Percentiles rank a stretch among this genome's conserved stretches.
These are phyloP conservation scores for Crucihimalaya himalaica DNA, from an alignment of 345 rosid genomes.

Conservation along the genomic window DNA sequence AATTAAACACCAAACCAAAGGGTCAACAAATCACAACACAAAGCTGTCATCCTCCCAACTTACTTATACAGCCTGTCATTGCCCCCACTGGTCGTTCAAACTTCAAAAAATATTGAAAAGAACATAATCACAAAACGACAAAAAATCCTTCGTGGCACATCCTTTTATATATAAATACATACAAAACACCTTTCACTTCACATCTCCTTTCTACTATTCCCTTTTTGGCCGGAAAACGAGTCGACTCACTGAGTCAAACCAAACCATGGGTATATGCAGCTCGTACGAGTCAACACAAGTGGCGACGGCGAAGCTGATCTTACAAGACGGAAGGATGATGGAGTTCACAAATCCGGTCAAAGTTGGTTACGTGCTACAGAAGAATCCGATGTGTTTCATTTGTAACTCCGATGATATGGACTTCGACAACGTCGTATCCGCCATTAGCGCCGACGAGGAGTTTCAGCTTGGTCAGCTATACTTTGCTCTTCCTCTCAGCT, in stretches of 20 bases:
- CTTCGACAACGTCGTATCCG: constrained; percentile 68
- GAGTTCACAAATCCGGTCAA: constrained; percentile 78
- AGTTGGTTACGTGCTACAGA: constrained; percentile 67
- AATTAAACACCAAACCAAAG: constrained; percentile 3
- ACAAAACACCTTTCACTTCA: neutral
- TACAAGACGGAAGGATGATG: constrained; percentile 74
- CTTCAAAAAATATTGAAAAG: constrained; percentile 17
- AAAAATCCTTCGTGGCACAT: constrained; percentile 43
- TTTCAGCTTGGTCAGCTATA: constrained; percentile 84
- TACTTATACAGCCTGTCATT: constrained; percentile 54
- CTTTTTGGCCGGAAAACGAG: constrained; percentile 1
- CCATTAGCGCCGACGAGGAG: constrained; percentile 64
- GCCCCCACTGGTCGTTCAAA: constrained; percentile 59
- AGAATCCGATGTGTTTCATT: constrained; percentile 63
- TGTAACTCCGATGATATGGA: constrained; percentile 97
- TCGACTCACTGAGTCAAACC: constrained; percentile 13
- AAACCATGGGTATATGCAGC: constrained; percentile 80
- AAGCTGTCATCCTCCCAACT: constrained; percentile 38
- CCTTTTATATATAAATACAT: constrained; percentile 27
- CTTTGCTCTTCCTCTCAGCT: constrained; percentile 70
- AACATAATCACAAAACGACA: constrained; percentile 33
- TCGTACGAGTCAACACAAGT: constrained; percentile 70
- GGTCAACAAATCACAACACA: neutral
- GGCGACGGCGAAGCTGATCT: constrained; percentile 77
- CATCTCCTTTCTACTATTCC: constrained; percentile 11